Evolutionary conservation across 129 eudicot species (phyloP), one percentile per base, ranked within the genome.

Genomic region (Tanacetum coccineum): DNA sequence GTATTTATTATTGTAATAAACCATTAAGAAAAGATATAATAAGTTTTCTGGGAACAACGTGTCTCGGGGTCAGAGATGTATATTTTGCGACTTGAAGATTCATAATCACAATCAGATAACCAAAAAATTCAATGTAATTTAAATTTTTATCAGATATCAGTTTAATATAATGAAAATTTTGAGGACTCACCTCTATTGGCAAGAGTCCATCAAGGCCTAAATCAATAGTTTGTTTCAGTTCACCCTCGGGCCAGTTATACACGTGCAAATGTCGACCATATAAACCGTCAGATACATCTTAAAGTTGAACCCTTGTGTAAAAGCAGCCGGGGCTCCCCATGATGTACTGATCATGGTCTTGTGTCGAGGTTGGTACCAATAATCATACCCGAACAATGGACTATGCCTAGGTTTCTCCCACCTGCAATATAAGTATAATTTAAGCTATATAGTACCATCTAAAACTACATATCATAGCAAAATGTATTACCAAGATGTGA

Each of bases 401-500:
- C 89, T 93, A 61, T 88, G 89, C 25, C 98, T 96, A 10, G 96
- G 90, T 64, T 88, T 93, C 71, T 93, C 98, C 98, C 98, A 93
- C 83, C 98, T 93, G 48, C 47, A 67, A 59, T 17, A 63, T 9
- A 52, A 61, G 8, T 11, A 10, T 47, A 66, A 59, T 17, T n/a
- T n/a, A n/a, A n/a, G n/a, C n/a, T n/a, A n/a, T n/a, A n/a, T n/a
- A n/a, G n/a, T n/a, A n/a, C n/a, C n/a, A n/a, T n/a, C n/a, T n/a
- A n/a, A n/a, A 21, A 95, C 98, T 47, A 48, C 36, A 6, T 32
- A 61, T 61, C 25, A 36, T 8, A 15, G 49, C 14, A 36, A 36
- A 32, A 39, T 61, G 66, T 61, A 28, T 59, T 59, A 28, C 17
- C 61, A 20, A 9, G 15, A 19, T 56, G 12, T 56, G 25, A 9